These are phyloP conservation scores for Suhomyces faveliae DNA, from an alignment of 805 yeast species.

Conservation along the genomic window DNA sequence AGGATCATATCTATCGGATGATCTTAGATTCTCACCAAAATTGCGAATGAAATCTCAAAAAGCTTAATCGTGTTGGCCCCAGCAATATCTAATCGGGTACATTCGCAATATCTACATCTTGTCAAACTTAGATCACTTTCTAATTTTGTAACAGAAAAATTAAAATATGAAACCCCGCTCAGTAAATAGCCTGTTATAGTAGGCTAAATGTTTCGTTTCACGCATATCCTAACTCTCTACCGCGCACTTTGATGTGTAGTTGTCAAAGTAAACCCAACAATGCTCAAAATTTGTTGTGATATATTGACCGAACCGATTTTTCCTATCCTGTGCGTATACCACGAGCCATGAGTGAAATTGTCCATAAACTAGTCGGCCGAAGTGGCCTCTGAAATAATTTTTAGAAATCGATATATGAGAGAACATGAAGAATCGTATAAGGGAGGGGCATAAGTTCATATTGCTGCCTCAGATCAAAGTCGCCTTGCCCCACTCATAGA, in stretches of 20 bases:
- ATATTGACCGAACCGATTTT: background rate
- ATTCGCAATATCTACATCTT: conserved; percentile 1
- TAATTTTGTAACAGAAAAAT: background rate
- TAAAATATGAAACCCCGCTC: background rate
- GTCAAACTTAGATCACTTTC: background rate
- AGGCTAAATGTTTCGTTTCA: background rate
- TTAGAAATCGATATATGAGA: no score
- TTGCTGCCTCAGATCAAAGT: background rate
- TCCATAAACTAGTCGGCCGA: background rate
- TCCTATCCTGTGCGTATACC: background rate
- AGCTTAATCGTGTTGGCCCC: background rate
- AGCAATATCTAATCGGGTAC: no score
- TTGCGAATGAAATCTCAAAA: background rate
- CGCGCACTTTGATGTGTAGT: background rate
- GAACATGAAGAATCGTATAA: no score
- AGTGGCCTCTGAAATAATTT: background rate
- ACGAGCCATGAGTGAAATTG: no score
- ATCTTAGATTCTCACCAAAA: background rate
- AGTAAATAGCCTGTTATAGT: background rate
- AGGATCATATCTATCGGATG: background rate
- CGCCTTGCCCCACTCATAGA: background rate
- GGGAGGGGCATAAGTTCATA: no score
- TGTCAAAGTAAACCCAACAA: background rate
- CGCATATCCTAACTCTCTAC: background rate
- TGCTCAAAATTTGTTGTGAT: background rate